Base-by-base conservation (phyloP, 1,284 basidiomycete species). In the Tylopilus sp. region DNA sequence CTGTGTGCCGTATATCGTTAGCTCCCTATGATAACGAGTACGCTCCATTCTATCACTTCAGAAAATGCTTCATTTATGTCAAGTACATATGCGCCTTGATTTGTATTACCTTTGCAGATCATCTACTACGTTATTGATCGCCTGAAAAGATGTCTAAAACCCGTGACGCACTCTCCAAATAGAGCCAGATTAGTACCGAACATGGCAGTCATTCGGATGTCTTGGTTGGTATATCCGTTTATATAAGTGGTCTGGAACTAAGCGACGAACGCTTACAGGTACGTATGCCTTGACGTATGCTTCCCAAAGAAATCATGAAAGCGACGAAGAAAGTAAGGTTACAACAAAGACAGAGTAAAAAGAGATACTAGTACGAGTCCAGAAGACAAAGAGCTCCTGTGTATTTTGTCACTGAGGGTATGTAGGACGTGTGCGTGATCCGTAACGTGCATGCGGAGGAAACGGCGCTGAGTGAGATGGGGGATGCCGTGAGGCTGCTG, bases 321-420 rank as follows among this genome's bases (percentile, higher is more conserved):
- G 39, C 37, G 11, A 61, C 11, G 29, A 14, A 37, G 22, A 56
- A 42, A 45, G 32, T 22, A 40, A 35, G 20, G 9, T 19, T 14
- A 33, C 14, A 17, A 43, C 31, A 11, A 32, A 26, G 24, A 26
- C 9, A 15, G 11, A 32, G 8, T 20, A 20, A 26, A 14, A 49
- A 26, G 5, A 24, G 13, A 22, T 33, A 15, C 4, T 24, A 20
- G 9, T 5, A 37, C 15, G 9, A 5, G 15, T 26, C 17, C 24
- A 32, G 33, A 41, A 13, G 9, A n/a, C 2, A 9, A 31, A 8
- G 3, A 35, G n/a, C 22, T 43, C 43, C 43, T 25, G n/a, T 20
- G 28, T 22, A 10, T 42, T 41, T 44, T 51, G 36, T 39, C 36
- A 39, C 26, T n/a, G 35, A 45, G 36, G 58, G 56, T 61, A 58